Evolutionary conservation across 257 asterid genomes (phyloP).

Genomic region (Forsythia viridissima): DNA sequence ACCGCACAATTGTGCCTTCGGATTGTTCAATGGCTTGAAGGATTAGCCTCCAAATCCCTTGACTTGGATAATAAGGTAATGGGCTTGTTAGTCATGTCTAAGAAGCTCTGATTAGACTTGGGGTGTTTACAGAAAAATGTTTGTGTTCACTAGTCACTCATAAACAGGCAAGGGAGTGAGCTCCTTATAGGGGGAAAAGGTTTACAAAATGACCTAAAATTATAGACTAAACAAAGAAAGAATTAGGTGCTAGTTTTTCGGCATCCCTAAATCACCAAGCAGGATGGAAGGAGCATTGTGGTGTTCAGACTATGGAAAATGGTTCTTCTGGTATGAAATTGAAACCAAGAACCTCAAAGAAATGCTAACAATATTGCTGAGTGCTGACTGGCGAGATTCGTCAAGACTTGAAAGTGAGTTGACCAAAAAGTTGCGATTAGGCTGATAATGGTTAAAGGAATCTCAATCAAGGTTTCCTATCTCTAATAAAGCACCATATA

Average conservation of each 20-base stretch:
- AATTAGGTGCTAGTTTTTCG: not conserved
- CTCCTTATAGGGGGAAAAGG: not conserved
- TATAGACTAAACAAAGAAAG: conserved; percentile 6
- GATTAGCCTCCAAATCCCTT: conserved; percentile 89
- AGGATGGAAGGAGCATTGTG: not conserved
- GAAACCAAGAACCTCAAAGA: not conserved
- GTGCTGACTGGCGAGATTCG: not conserved
- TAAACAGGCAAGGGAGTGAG: not conserved
- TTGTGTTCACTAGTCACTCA: not conserved
- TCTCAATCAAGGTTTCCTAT: conserved; percentile 1
- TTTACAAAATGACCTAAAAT: not conserved
- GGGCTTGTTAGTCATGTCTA: conserved; percentile 17
- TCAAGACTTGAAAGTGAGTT: not conserved
- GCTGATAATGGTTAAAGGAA: not conserved
- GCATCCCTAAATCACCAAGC: not conserved
- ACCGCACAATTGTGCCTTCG: conserved; percentile 89
- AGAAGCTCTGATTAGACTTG: not conserved
- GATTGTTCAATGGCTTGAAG: conserved; percentile 98
- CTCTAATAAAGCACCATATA: not conserved
- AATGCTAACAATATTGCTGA: not conserved
- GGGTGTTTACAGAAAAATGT: not conserved
- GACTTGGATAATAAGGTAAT: conserved; percentile 89
- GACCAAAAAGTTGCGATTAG: not conserved
- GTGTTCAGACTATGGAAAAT: not conserved
- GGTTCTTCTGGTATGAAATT: not conserved